phyloP scores from a whole-genome alignment of 257 asterid species.

The Capsicum pubescens region DNA sequence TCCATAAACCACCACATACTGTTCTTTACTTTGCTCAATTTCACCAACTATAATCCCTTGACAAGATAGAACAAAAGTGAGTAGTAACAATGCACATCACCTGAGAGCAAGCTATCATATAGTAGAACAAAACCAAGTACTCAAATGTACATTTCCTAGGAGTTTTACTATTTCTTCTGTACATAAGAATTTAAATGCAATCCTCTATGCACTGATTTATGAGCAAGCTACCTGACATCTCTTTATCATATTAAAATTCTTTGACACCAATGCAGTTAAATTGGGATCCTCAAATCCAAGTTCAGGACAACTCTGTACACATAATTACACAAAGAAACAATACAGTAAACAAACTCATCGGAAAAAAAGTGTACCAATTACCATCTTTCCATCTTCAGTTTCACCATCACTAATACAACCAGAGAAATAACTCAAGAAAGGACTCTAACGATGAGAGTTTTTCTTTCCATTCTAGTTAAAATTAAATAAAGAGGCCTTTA shows the following conservation, averaged over 20 bases:
- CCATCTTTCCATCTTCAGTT: background rate
- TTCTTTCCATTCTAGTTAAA: background rate
- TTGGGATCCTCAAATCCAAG: slow-evolving; percentile 90
- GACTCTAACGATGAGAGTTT: background rate
- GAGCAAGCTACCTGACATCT: slow-evolving; percentile 69
- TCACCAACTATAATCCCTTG: too few species aligned
- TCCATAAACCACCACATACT: too few species aligned
- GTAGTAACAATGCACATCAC: background rate
- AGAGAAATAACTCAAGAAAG: background rate
- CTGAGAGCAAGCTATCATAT: background rate
- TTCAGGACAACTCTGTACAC: slow-evolving; percentile 72
- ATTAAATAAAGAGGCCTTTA: background rate
- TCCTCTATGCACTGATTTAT: slow-evolving; percentile 34
- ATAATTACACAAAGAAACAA: background rate
- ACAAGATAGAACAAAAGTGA: background rate
- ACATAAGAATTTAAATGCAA: slow-evolving; percentile 12
- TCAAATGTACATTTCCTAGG: background rate
- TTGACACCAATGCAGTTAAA: slow-evolving; percentile 67
- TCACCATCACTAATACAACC: background rate
- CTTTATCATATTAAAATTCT: slow-evolving; percentile 77
- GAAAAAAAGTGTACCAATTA: background rate
- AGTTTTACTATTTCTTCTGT: slow-evolving; percentile 21
- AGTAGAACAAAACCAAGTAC: slow-evolving; percentile 3
- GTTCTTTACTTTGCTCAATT: too few species aligned
- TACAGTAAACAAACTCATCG: slow-evolving; percentile 10